Conservation (phyloP, 108 stramenopile species). For the Mediolabrus comicus region DNA sequence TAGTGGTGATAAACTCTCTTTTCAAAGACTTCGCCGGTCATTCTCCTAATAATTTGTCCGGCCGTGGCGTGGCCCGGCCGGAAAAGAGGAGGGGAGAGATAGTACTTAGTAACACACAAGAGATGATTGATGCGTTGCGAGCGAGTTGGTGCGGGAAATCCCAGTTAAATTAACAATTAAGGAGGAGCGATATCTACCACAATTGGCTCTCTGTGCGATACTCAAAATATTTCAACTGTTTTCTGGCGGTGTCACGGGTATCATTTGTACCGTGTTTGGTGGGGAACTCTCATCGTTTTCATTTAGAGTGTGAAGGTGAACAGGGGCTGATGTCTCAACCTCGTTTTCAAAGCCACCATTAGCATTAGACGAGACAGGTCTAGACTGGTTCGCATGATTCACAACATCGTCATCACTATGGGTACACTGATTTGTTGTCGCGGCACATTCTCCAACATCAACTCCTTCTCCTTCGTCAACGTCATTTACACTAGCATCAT, state of each 20-base stretch:
- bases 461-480: conserved; percentile 5
- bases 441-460: neutral
- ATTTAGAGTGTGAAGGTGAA: too few species aligned
- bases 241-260: neutral
- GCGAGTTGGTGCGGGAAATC: too few species aligned
- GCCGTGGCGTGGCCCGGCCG: too few species aligned
- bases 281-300: neutral
- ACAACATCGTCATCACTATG: neutral
- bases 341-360: neutral
- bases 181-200: neutral
- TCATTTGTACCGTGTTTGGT: neutral
- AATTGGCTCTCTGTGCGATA: too few species aligned
- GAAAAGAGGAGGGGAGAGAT: too few species aligned
- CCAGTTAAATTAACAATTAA: too few species aligned
- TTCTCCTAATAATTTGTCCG: too few species aligned
- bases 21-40: too few species aligned
- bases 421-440: neutral
- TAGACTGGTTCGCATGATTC: neutral
- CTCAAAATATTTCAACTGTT: neutral
- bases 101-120: too few species aligned
- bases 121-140: conserved; percentile 34
- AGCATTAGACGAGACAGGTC: neutral
- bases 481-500: neutral
- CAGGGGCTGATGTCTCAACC: neutral
- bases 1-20: too few species aligned